A percentile compares a stretch with the other conserved stretches of the same genome.
phyloP scores from a whole-genome alignment of 1,139 yeast genomes.

The Blastobotrys malaysiensis region DNA sequence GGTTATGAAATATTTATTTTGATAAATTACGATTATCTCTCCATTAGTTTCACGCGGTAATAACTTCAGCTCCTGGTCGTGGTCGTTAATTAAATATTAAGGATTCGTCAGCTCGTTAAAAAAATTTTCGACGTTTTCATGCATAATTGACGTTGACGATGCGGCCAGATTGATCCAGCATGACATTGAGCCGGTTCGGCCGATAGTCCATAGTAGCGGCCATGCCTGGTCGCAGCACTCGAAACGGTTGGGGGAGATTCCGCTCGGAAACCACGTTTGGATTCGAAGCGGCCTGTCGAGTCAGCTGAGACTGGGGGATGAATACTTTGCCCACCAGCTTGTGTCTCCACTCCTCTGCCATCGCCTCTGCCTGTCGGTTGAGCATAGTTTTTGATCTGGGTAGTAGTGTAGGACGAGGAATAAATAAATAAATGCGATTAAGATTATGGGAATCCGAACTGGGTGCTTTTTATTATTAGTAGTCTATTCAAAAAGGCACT shows the following conservation, averaged over 20 bases:
- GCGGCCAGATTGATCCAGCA: constrained; percentile 5
- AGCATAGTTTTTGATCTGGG: background rate
- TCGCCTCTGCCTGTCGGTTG: background rate
- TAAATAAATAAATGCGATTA: background rate
- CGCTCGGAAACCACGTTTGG: constrained; percentile 3
- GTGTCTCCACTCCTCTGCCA: constrained; percentile 1
- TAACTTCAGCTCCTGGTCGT: background rate
- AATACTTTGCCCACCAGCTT: constrained; percentile 8
- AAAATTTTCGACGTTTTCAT: background rate
- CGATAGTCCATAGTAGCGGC: constrained; percentile 11
- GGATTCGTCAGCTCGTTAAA: background rate
- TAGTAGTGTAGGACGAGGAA: background rate
- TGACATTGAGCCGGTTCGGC: constrained; percentile 10
- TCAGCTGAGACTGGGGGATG: constrained; percentile 5
- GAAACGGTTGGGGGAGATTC: constrained; percentile 7
- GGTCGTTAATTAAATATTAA: background rate
- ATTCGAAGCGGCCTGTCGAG: background rate
- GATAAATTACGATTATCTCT: background rate
- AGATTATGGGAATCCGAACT: background rate
- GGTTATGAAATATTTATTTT: background rate
- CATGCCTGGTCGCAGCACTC: constrained; percentile 10
- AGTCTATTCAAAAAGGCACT: background rate
- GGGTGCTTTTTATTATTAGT: background rate
- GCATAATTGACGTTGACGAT: background rate
- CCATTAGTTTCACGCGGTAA: background rate